Percentiles rank a stretch among this genome's conserved stretches.
phyloP scores from a whole-genome alignment of 2,329 filamentous ascomycete species.

The Beauveria sp. region DNA sequence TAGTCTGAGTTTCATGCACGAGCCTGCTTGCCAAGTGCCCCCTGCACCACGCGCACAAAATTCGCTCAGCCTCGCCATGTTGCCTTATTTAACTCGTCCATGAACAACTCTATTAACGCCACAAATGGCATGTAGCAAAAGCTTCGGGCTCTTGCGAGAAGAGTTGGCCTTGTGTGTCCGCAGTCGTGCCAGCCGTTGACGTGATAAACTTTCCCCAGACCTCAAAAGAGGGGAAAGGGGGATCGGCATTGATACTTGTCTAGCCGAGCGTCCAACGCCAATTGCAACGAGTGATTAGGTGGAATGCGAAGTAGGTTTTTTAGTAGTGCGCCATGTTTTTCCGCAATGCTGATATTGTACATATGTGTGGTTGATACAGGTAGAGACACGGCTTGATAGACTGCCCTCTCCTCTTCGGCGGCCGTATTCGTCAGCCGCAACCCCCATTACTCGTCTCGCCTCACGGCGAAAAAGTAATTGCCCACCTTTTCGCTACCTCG shows the following conservation, averaged over 20 bases:
- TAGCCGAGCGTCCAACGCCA: neutral
- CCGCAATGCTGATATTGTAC: neutral
- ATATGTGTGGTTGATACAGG: neutral
- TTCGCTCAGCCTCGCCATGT: neutral
- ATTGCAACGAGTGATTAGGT: neutral
- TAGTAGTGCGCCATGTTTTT: neutral
- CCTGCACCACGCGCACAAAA: neutral
- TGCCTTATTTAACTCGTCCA: neutral
- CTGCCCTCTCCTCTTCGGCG: no score
- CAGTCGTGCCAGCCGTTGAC: neutral
- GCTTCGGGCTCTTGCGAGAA: neutral
- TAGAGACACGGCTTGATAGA: no score
- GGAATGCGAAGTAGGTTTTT: neutral
- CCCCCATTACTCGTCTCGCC: conserved; percentile 28
- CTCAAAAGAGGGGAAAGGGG: neutral
- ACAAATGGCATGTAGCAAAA: neutral
- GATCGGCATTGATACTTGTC: neutral
- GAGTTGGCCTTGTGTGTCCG: neutral
- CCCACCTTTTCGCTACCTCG: conserved; percentile 74
- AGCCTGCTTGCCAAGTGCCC: neutral
- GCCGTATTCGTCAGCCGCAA: neutral
- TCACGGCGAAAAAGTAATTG: conserved; percentile 93
- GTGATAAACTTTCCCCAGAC: neutral
- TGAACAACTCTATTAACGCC: neutral
- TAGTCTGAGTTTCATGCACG: neutral